Evolutionary conservation across 1,284 basidiomycete genomes (phyloP).

Genomic region (Stygiomarasmius scandens): DNA sequence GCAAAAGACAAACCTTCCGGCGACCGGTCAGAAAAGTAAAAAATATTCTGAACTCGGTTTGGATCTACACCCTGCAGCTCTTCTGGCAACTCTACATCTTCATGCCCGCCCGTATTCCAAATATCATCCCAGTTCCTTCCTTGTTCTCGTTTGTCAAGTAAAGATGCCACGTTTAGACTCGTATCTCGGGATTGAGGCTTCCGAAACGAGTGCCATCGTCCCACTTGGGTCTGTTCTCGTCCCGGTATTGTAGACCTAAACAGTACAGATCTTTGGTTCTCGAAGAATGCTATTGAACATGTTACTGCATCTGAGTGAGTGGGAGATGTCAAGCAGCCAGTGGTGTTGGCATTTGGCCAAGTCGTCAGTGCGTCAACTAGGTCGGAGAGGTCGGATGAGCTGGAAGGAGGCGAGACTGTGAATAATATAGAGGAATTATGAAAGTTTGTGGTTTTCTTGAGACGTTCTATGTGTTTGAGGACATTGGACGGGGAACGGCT

Average conservation of each 20-base stretch:
- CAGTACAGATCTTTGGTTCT: slow-evolving; percentile 37
- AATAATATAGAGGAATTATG: too few species aligned
- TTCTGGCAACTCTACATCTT: slow-evolving; percentile 32
- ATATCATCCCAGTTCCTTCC: slow-evolving; percentile 54
- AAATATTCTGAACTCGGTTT: slow-evolving; percentile 46
- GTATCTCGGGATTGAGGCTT: slow-evolving; percentile 28
- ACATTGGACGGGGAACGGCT: too few species aligned
- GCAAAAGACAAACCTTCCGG: slow-evolving; percentile 63
- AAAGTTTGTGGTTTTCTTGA: too few species aligned
- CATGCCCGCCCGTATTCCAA: slow-evolving; percentile 39
- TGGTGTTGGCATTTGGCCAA: slow-evolving; percentile 38
- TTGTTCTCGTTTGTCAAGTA: slow-evolving; percentile 16
- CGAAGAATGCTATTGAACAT: slow-evolving; percentile 57
- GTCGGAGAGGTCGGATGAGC: slow-evolving; percentile 40
- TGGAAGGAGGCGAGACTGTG: too few species aligned
- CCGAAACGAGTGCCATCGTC: slow-evolving; percentile 63
- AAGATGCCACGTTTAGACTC: slow-evolving; percentile 16
- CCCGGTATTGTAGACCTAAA: slow-evolving; percentile 68
- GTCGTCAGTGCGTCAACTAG: slow-evolving; percentile 47
- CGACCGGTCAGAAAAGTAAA: slow-evolving; percentile 66
- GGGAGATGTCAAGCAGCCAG: slow-evolving; percentile 64
- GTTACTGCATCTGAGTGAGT: slow-evolving; percentile 38
- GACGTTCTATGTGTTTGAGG: too few species aligned
- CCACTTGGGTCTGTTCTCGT: slow-evolving; percentile 58
- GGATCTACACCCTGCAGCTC: slow-evolving; percentile 40